These are phyloP conservation scores for Aspergillus niger DNA, from an alignment of 2,329 filamentous ascomycete genomes.

Conservation along the genomic window DNA sequence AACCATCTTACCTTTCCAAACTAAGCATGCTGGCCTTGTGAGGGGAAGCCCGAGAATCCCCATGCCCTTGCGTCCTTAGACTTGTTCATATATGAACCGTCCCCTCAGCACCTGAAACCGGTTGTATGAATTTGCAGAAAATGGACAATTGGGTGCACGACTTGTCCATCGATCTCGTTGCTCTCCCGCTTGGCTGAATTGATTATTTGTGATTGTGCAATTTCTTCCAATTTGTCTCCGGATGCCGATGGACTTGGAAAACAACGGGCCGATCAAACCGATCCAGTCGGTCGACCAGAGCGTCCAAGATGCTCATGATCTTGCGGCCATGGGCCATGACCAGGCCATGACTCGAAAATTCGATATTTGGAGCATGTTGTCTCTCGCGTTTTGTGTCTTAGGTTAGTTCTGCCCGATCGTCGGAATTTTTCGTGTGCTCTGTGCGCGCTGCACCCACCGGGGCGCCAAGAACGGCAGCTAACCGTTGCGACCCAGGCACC, in stretches of 20 bases:
- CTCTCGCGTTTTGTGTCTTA: slow-evolving; percentile 59
- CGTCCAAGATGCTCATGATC: slow-evolving; percentile 44
- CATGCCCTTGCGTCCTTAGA: slow-evolving; percentile 1
- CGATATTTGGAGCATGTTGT: slow-evolving; percentile 58
- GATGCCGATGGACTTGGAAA: slow-evolving; percentile 37
- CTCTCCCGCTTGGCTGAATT: slow-evolving; percentile 28
- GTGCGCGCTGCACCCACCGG: neutral
- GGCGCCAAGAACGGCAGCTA: slow-evolving; percentile 14
- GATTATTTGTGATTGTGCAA: neutral
- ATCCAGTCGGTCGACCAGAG: slow-evolving; percentile 35
- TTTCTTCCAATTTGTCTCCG: slow-evolving; percentile 3
- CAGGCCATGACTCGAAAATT: slow-evolving; percentile 53
- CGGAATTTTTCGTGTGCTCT: neutral
- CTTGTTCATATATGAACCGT: slow-evolving; percentile 4
- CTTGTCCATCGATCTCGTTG: slow-evolving; percentile 24
- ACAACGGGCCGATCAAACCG: slow-evolving; percentile 29
- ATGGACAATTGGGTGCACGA: slow-evolving; percentile 23
- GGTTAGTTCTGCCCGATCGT: slow-evolving; percentile 28
- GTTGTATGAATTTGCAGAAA: slow-evolving; percentile 23
- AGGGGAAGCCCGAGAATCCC: slow-evolving; percentile 4
- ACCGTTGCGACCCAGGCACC: slow-evolving; percentile 40
- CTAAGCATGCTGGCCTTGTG: slow-evolving; percentile 6
- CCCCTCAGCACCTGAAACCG: neutral
- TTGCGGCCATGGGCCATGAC: slow-evolving; percentile 47
- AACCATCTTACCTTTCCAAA: neutral